Evolutionary conservation across 2,329 filamentous ascomycete genomes (phyloP).

Genomic region (Trichoderma citrinoviride): DNA sequence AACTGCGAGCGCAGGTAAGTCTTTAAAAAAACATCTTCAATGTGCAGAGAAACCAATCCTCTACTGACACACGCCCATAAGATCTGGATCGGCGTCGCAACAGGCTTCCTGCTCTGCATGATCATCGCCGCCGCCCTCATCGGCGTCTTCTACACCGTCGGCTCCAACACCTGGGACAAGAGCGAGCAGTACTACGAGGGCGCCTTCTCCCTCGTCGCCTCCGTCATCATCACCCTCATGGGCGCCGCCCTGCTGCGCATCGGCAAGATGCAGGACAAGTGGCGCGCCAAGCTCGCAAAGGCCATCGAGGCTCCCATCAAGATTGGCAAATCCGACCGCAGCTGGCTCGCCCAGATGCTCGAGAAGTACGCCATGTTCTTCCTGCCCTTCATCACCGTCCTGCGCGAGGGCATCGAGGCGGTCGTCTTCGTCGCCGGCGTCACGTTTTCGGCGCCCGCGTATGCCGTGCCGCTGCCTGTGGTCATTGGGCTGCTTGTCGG

Average conservation of each 20-base stretch:
- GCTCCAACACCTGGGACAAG: slow-evolving; percentile 62
- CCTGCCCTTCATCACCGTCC: slow-evolving; percentile 82
- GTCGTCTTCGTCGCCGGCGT: slow-evolving; percentile 86
- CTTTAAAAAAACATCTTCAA: no score
- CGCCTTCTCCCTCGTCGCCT: slow-evolving; percentile 70
- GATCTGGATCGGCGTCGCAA: slow-evolving; percentile 62
- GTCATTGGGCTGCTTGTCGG: slow-evolving; percentile 70
- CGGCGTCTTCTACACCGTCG: slow-evolving; percentile 67
- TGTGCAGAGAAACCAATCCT: no score
- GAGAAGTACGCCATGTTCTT: slow-evolving; percentile 86
- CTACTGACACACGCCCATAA: no score
- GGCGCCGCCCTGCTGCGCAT: slow-evolving; percentile 77
- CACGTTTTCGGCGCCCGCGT: slow-evolving; percentile 70
- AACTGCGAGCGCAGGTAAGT: slow-evolving; percentile 63
- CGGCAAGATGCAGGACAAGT: slow-evolving; percentile 81
- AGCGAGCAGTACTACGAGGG: slow-evolving; percentile 81
- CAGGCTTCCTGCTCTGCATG: slow-evolving; percentile 64
- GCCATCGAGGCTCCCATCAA: slow-evolving; percentile 56
- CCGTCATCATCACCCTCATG: slow-evolving; percentile 77
- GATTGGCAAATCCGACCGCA: slow-evolving; percentile 41
- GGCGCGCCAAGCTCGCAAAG: slow-evolving; percentile 76
- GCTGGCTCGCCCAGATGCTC: slow-evolving; percentile 58
- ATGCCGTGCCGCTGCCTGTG: slow-evolving; percentile 74
- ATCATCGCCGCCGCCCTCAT: slow-evolving; percentile 66
- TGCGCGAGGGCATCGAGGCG: slow-evolving; percentile 81